phyloP scores from a whole-genome alignment of 371 early-diverging fungal species.

The Rhizopus microsporus region DNA sequence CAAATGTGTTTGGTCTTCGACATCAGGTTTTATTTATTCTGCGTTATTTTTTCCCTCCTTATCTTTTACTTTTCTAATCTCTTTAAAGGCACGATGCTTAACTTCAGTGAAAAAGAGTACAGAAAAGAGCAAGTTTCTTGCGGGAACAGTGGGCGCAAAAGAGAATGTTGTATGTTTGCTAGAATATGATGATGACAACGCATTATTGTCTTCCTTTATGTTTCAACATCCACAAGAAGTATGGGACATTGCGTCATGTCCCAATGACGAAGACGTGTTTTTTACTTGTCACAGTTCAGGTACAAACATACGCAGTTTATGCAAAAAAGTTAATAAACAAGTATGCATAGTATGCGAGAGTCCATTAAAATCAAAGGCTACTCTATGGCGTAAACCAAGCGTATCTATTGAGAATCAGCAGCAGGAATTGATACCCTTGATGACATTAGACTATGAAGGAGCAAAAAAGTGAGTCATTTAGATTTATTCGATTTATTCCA shows the following conservation, averaged over 20 bases:
- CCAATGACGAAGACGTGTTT: conserved; percentile 60
- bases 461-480: conserved; percentile 19
- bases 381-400: conserved; percentile 37
- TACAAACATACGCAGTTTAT: conserved; percentile 12
- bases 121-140: conserved; percentile 73
- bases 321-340: neutral
- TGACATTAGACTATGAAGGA: conserved; percentile 18
- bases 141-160: conserved; percentile 70
- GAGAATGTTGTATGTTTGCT: conserved; percentile 67
- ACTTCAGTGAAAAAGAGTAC: conserved; percentile 61
- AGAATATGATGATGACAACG: conserved; percentile 73
- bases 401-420: neutral
- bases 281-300: conserved; percentile 65
- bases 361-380: conserved; percentile 29
- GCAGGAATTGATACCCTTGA: conserved; percentile 2
- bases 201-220: conserved; percentile 59
- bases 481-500: neutral
- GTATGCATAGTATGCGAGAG: conserved; percentile 27
- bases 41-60: neutral
- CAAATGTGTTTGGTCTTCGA: conserved; percentile 69
- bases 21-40: conserved; percentile 56
- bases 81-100: conserved; percentile 66
- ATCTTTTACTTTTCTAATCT: neutral
- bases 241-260: conserved; percentile 69
- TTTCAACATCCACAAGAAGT: conserved; percentile 76